These are phyloP conservation scores for Populus simonii DNA, from an alignment of 345 rosid species.

Conservation along the genomic window DNA sequence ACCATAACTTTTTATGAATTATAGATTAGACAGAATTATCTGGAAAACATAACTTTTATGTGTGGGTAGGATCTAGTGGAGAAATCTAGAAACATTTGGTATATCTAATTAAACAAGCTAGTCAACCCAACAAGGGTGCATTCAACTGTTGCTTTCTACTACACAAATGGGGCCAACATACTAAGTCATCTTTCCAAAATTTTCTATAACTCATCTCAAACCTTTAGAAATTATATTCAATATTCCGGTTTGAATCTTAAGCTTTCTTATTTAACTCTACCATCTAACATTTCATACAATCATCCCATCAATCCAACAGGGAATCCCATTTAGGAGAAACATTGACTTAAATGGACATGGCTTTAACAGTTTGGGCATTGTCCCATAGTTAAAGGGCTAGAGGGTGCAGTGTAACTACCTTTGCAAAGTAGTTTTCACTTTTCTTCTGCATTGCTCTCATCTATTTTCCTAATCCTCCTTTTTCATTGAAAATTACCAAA, in stretches of 20 bases:
- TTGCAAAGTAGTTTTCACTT: background rate
- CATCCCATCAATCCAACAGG: background rate
- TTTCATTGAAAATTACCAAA: too few relatives aligned
- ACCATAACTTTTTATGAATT: background rate
- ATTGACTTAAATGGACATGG: background rate
- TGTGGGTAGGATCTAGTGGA: background rate
- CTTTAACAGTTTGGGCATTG: background rate
- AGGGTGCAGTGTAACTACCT: background rate
- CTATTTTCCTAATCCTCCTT: background rate
- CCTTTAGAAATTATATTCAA: background rate
- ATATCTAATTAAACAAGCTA: background rate
- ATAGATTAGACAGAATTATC: background rate
- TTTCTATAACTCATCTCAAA: background rate
- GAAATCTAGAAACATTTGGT: background rate
- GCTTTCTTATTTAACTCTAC: background rate
- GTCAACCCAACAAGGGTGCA: background rate
- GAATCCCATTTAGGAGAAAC: background rate
- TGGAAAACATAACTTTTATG: background rate
- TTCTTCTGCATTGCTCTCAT: background rate
- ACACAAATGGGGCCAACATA: background rate
- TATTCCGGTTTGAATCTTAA: background rate
- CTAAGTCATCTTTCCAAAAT: background rate
- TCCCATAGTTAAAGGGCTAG: background rate
- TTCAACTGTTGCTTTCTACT: background rate
- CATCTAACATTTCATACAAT: background rate